A percentile compares a stretch with the other conserved stretches of the same genome.
Conservation (phyloP, 805 yeast species). For the Saturnispora saitoi region DNA sequence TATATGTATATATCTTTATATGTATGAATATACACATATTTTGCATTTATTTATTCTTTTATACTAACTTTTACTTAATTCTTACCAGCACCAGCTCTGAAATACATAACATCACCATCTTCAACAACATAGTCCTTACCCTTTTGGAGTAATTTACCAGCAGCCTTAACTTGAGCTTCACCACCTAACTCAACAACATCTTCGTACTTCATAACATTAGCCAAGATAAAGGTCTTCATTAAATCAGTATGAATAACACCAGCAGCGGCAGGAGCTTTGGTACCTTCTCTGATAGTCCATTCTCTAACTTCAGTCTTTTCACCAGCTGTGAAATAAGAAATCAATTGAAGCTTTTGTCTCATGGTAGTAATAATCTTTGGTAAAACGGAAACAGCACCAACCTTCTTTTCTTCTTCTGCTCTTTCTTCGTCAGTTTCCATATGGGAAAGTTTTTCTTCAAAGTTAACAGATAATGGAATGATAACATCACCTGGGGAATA, state of each 20-base stretch:
- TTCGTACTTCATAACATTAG: conserved; percentile 60
- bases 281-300: conserved; percentile 75
- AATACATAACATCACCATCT: conserved; percentile 74
- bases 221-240: conserved; percentile 71
- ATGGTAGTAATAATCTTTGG: conserved; percentile 57
- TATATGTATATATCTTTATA: background rate
- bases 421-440: conserved; percentile 60
- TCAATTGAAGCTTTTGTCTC: conserved; percentile 60
- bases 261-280: conserved; percentile 83
- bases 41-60: background rate
- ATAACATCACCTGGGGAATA: conserved; percentile 71
- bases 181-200: conserved; percentile 50
- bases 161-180: conserved; percentile 41
- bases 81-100: conserved; percentile 67
- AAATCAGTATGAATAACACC: conserved; percentile 84
- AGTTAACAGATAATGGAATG: conserved; percentile 86
- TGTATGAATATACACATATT: background rate
- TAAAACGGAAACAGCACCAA: conserved; percentile 40
- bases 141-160: conserved; percentile 52
- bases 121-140: conserved; percentile 76
- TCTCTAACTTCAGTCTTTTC: conserved; percentile 68
- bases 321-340: conserved; percentile 85
- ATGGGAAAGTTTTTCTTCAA: conserved; percentile 85
- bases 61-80: conserved; percentile 17
- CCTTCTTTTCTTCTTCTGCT: conserved; percentile 29